A percentile compares a stretch with the other conserved stretches of the same genome.
Conservation (phyloP, 768 basidiomycete species). For the Rubroboletus pulcherrimus region DNA sequence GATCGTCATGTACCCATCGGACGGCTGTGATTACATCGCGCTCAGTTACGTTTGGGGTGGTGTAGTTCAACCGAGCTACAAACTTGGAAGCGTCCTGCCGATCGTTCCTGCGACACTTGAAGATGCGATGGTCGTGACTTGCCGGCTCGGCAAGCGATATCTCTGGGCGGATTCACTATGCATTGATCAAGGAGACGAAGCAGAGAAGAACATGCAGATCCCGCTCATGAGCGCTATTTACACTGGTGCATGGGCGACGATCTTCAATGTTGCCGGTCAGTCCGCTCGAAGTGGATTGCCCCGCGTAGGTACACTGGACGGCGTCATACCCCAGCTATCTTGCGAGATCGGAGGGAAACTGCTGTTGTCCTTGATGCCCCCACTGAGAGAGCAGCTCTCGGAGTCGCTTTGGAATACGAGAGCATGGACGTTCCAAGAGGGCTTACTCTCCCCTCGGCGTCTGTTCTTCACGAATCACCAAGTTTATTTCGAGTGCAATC, state of each 20-base stretch:
- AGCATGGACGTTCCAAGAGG: constrained; percentile 3
- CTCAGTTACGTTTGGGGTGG: background rate
- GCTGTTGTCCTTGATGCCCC: background rate
- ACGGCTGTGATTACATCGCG: background rate
- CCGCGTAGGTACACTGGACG: background rate
- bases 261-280: background rate
- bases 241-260: background rate
- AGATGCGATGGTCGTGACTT: background rate
- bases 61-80: background rate
- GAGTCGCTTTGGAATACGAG: background rate
- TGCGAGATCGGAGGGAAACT: background rate
- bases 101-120: background rate
- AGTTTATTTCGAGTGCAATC: background rate
- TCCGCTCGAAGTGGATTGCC: background rate
- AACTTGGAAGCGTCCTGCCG: background rate
- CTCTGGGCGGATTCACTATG: background rate
- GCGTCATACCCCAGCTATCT: background rate
- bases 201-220: background rate
- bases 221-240: background rate
- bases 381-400: background rate
- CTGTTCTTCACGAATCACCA: background rate
- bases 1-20: background rate
- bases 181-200: background rate
- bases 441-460: background rate
- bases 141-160: background rate